A percentile compares a stretch with the other conserved stretches of the same genome.
phyloP scores from a whole-genome alignment of 2,329 filamentous ascomycete species.

The Drechslerella dactyloides region DNA sequence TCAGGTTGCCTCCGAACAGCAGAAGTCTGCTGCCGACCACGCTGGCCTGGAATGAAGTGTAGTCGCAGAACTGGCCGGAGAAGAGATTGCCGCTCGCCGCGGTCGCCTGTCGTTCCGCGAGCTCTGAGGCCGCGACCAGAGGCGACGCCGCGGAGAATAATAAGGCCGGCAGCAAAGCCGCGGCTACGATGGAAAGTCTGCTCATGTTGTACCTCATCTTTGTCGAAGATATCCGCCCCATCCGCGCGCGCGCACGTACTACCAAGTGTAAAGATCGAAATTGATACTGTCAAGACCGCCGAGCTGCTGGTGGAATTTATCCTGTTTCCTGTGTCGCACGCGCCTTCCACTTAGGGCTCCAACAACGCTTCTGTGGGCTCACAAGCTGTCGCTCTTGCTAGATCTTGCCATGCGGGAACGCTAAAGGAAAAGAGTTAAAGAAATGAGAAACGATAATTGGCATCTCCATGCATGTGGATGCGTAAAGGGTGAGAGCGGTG shows the following conservation, averaged over 20 bases:
- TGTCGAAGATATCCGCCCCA: conserved; percentile 1
- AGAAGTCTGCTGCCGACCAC: conserved; percentile 34
- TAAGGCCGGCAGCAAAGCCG: conserved; percentile 18
- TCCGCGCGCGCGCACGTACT: neutral
- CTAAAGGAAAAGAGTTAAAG: neutral
- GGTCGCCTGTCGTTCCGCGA: conserved; percentile 29
- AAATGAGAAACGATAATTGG: neutral
- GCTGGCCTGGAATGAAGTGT: conserved; percentile 50
- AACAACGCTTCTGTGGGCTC: neutral
- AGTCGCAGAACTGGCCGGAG: conserved; percentile 47
- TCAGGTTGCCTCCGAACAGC: conserved; percentile 49
- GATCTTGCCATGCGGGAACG: neutral
- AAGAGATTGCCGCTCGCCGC: conserved; percentile 17
- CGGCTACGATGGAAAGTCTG: conserved; percentile 8
- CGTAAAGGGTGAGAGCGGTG: neutral
- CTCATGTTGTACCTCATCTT: conserved; percentile 18
- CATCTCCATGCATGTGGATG: neutral
- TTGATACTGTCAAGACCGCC: neutral
- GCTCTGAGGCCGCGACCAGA: conserved; percentile 13
- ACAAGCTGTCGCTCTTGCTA: neutral
- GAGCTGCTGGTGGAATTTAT: neutral
- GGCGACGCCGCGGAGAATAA: neutral
- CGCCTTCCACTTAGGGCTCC: conserved; percentile 2
- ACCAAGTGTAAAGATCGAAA: neutral
- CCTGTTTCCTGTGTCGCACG: neutral